Conservation (phyloP, 371 early-diverging fungal genomes). For the Apophysomyces sp. region DNA sequence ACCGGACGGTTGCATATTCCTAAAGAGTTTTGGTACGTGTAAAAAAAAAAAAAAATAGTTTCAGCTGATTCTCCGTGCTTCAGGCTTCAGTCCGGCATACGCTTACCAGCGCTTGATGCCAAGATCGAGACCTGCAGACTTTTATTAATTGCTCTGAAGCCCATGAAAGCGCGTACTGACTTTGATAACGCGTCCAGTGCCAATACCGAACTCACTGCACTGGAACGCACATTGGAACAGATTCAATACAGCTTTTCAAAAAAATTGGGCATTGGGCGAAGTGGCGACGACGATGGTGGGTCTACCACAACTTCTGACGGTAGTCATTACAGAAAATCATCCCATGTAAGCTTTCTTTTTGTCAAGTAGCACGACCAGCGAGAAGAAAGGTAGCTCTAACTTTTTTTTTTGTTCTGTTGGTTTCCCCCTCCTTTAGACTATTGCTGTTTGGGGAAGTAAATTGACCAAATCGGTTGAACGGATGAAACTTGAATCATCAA, state of each 20-base stretch:
- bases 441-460: constrained; percentile 30
- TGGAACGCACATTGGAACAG: constrained; percentile 22
- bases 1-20: constrained; percentile 27
- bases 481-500: constrained; percentile 24
- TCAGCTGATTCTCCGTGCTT: background rate
- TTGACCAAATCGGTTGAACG: constrained; percentile 34
- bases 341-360: background rate
- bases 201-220: constrained; percentile 1
- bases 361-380: too few relatives aligned
- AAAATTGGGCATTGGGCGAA: constrained; percentile 8
- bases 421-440: constrained; percentile 2
- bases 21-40: constrained; percentile 32
- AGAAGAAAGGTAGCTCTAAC: background rate
- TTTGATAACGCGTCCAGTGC: constrained; percentile 2
- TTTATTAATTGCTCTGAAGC: constrained; percentile 17
- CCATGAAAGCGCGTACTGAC: constrained; percentile 11
- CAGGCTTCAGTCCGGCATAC: constrained; percentile 31
- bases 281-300: background rate
- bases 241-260: constrained; percentile 18
- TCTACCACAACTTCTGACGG: background rate
- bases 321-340: background rate
- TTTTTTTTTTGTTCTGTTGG: background rate
- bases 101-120: constrained; percentile 24
- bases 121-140: constrained; percentile 27
- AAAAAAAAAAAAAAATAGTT: too few relatives aligned